Percentiles rank a stretch among this genome's conserved stretches.
phyloP scores from a whole-genome alignment of 164 flowering plant genomes.

The Cinnamomum micranthum region DNA sequence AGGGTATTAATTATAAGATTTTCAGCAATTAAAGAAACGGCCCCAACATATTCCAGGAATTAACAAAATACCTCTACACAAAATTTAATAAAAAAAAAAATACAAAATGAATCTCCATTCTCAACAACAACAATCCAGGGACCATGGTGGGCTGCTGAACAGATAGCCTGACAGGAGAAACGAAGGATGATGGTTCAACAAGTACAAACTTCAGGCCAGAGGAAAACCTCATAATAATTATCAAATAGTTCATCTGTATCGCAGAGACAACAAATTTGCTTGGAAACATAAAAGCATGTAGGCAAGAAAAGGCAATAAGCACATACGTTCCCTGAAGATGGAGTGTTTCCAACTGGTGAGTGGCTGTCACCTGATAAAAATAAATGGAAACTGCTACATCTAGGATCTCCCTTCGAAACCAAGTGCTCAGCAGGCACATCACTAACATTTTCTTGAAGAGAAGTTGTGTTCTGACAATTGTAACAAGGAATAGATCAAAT shows the following conservation, averaged over 20 bases:
- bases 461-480: conserved; percentile 18
- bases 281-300: neutral
- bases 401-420: conserved; percentile 24
- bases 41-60: too few relatives aligned
- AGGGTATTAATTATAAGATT: too few relatives aligned
- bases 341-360: conserved; percentile 28
- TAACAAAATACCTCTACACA: too few relatives aligned
- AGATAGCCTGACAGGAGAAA: too few relatives aligned
- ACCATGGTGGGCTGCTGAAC: too few relatives aligned
- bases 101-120: too few relatives aligned
- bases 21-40: too few relatives aligned
- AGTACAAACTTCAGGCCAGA: neutral
- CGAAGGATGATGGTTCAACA: too few relatives aligned
- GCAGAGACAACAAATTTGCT: too few relatives aligned
- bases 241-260: too few relatives aligned
- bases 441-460: conserved; percentile 13
- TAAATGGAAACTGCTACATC: conserved; percentile 36
- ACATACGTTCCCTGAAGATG: conserved; percentile 47
- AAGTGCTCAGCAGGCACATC: conserved; percentile 18
- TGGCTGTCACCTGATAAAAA: conserved; percentile 57
- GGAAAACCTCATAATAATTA: neutral
- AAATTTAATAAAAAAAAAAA: too few relatives aligned
- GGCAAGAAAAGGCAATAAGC: neutral
- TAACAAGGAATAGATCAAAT: conserved; percentile 2
- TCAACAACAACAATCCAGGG: too few relatives aligned